A percentile compares a stretch with the other conserved stretches of the same genome.
These are phyloP conservation scores for Dichotomopilus funicola DNA, from an alignment of 2,329 filamentous ascomycete species.

Conservation along the genomic window DNA sequence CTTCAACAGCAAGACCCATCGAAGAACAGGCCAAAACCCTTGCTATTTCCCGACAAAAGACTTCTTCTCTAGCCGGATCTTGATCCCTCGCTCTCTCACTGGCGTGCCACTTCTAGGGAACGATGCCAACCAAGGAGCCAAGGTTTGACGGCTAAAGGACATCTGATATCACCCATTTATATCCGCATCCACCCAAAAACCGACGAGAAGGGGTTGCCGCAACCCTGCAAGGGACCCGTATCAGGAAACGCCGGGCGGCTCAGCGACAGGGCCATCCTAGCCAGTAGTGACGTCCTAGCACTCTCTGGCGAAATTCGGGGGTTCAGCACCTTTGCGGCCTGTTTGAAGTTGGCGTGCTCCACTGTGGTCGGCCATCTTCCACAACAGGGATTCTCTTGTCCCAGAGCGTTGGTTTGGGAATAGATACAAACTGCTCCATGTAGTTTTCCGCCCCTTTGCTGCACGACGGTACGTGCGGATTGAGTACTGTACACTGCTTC, in stretches of 20 bases:
- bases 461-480: neutral
- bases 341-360: conserved; percentile 2
- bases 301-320: conserved; percentile 10
- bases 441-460: conserved; percentile 1
- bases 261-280: conserved; percentile 20
- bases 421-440: neutral
- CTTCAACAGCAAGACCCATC: conserved; percentile 9
- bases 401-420: conserved; percentile 4
- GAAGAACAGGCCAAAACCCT: conserved; percentile 14
- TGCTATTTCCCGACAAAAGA: conserved; percentile 8
- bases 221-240: conserved; percentile 18
- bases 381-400: conserved; percentile 2
- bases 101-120: conserved; percentile 15
- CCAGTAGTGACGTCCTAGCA: conserved; percentile 6
- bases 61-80: conserved; percentile 15
- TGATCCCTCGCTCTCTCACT: conserved; percentile 13
- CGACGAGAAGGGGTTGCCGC: conserved; percentile 16
- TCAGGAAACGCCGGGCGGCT: conserved; percentile 20
- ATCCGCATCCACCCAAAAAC: conserved; percentile 18
- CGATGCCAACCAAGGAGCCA: conserved; percentile 3
- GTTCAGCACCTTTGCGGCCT: neutral
- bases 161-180: conserved; percentile 18
- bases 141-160: conserved; percentile 18
- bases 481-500: conserved; percentile 15
- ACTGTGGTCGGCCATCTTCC: neutral